Base-by-base conservation (phyloP, 208 protist genomes). In the Balamuthia mandrillaris region DNA sequence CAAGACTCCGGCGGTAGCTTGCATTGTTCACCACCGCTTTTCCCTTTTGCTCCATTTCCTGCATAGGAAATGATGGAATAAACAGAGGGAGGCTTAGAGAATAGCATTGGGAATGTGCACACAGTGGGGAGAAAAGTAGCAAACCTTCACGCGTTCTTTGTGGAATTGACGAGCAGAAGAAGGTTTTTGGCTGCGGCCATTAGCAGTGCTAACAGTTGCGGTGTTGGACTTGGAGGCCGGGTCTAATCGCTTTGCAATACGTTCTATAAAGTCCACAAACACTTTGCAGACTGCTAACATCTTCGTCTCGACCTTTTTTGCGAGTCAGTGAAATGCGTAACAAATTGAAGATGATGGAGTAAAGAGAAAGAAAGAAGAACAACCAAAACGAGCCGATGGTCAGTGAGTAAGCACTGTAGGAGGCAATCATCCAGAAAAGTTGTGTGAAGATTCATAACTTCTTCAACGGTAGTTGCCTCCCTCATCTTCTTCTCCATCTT, bases 401-500 rank as follows among this genome's bases (percentile, higher is more conserved):
- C 65, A 27, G 65, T 75, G 24, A 75, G 16, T 7, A 75, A 31
- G 41, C 65, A 75, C 65, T 51, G 65, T 24, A 37, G 65, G 27
- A 75, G 18, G 24, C 65, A 75, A 27, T 75, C 65, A 31, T 75
- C 52, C n/a, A n/a, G n/a, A n/a, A n/a, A n/a, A n/a, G n/a, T n/a
- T n/a, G n/a, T n/a, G 65, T 75, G 65, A 18, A 75, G 52, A 31
- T 44, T 75, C n/a, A 75, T 37, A 10, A 75, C 52, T 27, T 75
- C 41, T 44, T 75, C 65, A n/a, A 75, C 65, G n/a, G 65, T 75
- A 31, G 65, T 29, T 7, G 65, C 65, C 39, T 75, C 65, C 0
- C 65, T 37, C 18, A 75, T 44, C 12, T 44, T 37, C 65, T 52
- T 52, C 65, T 75, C 65, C 0, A 75, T 37, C 41, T 37, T 37